These are phyloP conservation scores for Alternaria gaisen DNA, from an alignment of 2,329 filamentous ascomycete genomes.

Conservation along the genomic window DNA sequence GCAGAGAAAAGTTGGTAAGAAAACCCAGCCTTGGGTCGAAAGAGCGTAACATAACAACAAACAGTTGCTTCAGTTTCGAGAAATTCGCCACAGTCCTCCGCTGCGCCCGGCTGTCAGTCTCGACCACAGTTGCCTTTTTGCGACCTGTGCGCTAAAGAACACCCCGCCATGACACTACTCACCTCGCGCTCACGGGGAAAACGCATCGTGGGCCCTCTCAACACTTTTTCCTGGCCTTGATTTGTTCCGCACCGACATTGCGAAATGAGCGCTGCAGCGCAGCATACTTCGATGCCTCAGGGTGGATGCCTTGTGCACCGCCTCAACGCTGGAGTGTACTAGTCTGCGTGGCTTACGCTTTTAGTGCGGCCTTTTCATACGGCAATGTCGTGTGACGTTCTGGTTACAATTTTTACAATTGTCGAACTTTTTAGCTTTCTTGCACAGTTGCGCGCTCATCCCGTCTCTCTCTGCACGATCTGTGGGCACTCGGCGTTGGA, in stretches of 20 bases:
- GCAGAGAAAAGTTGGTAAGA: background rate
- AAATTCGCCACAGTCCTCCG: conserved; percentile 3
- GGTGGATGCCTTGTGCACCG: conserved; percentile 5
- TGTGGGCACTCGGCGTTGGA: background rate
- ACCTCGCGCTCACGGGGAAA: background rate
- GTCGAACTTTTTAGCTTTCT: background rate
- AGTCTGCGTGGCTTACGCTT: background rate
- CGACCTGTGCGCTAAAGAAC: background rate
- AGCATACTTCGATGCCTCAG: background rate
- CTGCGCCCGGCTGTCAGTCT: background rate
- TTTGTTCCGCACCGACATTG: background rate
- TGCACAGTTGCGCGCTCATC: conserved; percentile 2
- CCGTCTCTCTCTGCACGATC: background rate
- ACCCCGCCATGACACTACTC: background rate
- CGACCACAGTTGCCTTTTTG: background rate
- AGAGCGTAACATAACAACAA: background rate
- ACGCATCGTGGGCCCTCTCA: background rate
- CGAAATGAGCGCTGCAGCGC: background rate
- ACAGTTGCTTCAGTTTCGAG: background rate
- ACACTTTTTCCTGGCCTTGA: background rate
- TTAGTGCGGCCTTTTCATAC: background rate
- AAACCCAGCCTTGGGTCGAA: background rate
- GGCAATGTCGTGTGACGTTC: background rate
- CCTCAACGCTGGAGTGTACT: background rate
- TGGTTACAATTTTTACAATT: background rate